phyloP scores from a whole-genome alignment of 345 rosid species.

The Brassica juncea region DNA sequence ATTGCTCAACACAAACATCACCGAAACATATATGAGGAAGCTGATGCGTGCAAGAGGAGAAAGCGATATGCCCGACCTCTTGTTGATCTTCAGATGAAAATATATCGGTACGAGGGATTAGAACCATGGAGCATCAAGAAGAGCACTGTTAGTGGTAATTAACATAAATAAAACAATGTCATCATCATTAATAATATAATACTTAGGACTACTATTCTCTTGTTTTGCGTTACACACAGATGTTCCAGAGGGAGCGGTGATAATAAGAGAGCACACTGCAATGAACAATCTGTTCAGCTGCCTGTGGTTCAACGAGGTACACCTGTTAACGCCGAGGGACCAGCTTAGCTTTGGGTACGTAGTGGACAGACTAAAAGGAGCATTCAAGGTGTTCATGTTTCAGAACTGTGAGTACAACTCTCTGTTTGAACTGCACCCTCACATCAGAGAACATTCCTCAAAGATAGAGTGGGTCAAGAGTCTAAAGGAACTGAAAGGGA shows the following conservation, averaged over 20 bases:
- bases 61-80: slow-evolving; percentile 93
- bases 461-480: slow-evolving; percentile 94
- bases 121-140: slow-evolving; percentile 88
- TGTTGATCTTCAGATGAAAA: slow-evolving; percentile 96
- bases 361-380: slow-evolving; percentile 64
- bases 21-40: slow-evolving; percentile 84
- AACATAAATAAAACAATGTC: slow-evolving; percentile 1
- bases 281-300: slow-evolving; percentile 83
- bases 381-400: slow-evolving; percentile 82
- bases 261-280: slow-evolving; percentile 80
- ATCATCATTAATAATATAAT: background rate
- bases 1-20: slow-evolving; percentile 96
- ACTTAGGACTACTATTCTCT: background rate
- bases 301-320: slow-evolving; percentile 97
- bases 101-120: slow-evolving; percentile 81
- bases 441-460: slow-evolving; percentile 93
- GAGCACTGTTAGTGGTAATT: slow-evolving; percentile 73
- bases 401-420: slow-evolving; percentile 95
- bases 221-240: slow-evolving; percentile 54
- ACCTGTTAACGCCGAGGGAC: slow-evolving; percentile 96
- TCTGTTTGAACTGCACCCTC: slow-evolving; percentile 79
- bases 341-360: slow-evolving; percentile 94
- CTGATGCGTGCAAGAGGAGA: slow-evolving; percentile 93
- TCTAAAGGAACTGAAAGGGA: slow-evolving; percentile 67
- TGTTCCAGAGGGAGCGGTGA: slow-evolving; percentile 98